Percentiles rank a stretch among this genome's conserved stretches.
phyloP scores from a whole-genome alignment of 768 basidiomycete species.

The Lactarius vividus region DNA sequence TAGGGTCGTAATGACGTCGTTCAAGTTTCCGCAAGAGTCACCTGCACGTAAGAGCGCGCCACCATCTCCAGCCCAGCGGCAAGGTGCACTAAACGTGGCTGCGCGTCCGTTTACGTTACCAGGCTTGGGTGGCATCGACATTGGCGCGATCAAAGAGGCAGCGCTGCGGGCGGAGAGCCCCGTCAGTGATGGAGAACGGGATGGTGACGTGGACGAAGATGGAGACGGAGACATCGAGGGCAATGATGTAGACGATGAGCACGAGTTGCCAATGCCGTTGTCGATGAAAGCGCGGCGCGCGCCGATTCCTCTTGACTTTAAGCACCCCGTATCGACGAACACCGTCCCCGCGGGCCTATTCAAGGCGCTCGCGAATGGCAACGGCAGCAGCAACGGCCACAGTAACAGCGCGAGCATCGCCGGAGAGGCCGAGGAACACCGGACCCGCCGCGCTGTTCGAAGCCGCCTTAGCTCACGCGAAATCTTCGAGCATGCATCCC shows the following conservation, averaged over 20 bases:
- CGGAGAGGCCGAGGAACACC: slow-evolving; percentile 53
- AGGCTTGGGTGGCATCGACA: slow-evolving; percentile 46
- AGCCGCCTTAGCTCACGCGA: slow-evolving; percentile 76
- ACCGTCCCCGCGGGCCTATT: slow-evolving; percentile 85
- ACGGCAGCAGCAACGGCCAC: slow-evolving; percentile 28
- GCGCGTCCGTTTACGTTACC: slow-evolving; percentile 67
- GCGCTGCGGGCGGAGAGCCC: not conserved
- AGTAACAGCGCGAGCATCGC: not conserved
- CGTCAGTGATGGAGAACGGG: not conserved
- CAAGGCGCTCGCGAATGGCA: slow-evolving; percentile 61
- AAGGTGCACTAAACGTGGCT: slow-evolving; percentile 39
- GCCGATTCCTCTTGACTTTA: slow-evolving; percentile 80
- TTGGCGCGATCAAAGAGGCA: slow-evolving; percentile 27
- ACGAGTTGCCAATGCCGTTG: slow-evolving; percentile 37
- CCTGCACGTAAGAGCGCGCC: slow-evolving; percentile 50
- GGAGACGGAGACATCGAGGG: slow-evolving; percentile 26
- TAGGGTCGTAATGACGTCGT: slow-evolving; percentile 57
- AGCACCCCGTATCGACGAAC: slow-evolving; percentile 58
- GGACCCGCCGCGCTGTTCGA: slow-evolving; percentile 67
- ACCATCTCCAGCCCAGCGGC: slow-evolving; percentile 35
- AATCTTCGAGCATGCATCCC: slow-evolving; percentile 61
- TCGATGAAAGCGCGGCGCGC: slow-evolving; percentile 54
- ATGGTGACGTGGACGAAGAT: slow-evolving; percentile 31
- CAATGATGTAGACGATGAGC: slow-evolving; percentile 22
- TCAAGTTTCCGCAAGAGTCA: slow-evolving; percentile 69